Base-by-base conservation (phyloP, 352 stramenopile species). In the Phytophthora pinifolia region DNA sequence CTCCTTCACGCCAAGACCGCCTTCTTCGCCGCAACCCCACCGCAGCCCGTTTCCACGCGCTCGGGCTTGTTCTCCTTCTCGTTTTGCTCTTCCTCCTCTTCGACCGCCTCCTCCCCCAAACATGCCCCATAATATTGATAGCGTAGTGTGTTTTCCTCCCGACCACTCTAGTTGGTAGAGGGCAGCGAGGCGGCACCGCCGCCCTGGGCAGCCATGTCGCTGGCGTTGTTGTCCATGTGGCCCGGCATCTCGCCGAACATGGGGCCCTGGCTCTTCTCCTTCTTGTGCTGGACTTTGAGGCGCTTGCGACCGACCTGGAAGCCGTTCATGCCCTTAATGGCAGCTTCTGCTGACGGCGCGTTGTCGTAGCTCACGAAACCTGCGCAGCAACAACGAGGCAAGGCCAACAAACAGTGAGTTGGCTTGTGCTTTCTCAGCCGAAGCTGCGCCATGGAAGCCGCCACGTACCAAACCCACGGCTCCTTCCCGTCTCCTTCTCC, bases 311-410 rank as follows among this genome's bases (percentile, higher is more conserved):
- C 91, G 61, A 99, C 91, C 73, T 98, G 86, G 77, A 91, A 98
- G 42, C 94, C 94, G 77, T 99, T 98, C 75, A 99, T 91, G 56
- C 90, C 80, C 64, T 97, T 91, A 58, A 99, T 99, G 6, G 96
- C 94, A 13, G 86, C 70, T 22, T 97, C 89, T 43, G 94, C 94
- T 13, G 92, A 94, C 36, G 92, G 80, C 54, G 82, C 80, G 54
- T 86, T 96, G 78, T 98, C 94, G 62, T 98, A 99, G 65, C 88
- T 98, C 55, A 99, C 94, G 80, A 99, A 99, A 52, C 96, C 96
- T 94, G 35, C n/a, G 34, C 29, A 6, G 31, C 29, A 61, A 29
- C 18, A 54, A 46, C 4, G 22, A 27, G 1, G 6, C 10, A 17
- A 51, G n/a, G n/a, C 29, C 12, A n/a, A 9, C 20, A 10, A 27